Evolutionary conservation across 257 asterid genomes (phyloP).

Genomic region (Forsythia viridissima): DNA sequence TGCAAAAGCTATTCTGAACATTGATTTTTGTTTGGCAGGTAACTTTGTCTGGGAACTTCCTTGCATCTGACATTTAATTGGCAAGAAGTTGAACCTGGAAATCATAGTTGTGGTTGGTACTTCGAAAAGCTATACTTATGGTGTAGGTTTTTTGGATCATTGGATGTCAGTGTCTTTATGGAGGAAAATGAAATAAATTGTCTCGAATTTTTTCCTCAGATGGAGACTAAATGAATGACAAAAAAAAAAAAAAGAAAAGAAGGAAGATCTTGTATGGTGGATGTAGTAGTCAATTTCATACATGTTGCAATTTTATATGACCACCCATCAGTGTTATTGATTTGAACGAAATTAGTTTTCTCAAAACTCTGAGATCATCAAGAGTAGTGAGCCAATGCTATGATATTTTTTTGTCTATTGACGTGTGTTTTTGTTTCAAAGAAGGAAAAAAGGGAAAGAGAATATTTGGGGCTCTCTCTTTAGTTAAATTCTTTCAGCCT

Average conservation of each 20-base stretch:
- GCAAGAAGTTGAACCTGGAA: constrained; percentile 15
- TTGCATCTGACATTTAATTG: constrained; percentile 67
- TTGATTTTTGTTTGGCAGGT: constrained; percentile 50
- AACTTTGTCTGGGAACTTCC: constrained; percentile 61
- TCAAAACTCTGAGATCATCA: too few relatives aligned
- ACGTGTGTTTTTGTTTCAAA: too few relatives aligned
- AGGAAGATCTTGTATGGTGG: neutral
- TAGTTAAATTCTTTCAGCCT: too few relatives aligned
- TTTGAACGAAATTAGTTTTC: too few relatives aligned
- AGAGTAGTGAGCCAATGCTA: too few relatives aligned
- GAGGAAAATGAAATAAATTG: neutral
- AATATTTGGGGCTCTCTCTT: too few relatives aligned
- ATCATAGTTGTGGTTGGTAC: neutral
- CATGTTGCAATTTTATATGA: too few relatives aligned
- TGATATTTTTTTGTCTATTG: too few relatives aligned
- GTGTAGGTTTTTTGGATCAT: neutral
- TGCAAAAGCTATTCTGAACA: neutral
- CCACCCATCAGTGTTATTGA: too few relatives aligned
- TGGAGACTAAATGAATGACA: neutral
- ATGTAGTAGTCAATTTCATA: neutral
- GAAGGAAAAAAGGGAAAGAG: too few relatives aligned
- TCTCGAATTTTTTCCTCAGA: too few relatives aligned
- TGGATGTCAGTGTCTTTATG: neutral
- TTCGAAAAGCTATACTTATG: neutral
- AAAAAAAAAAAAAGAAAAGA: too few relatives aligned